Percentiles rank a stretch among this genome's conserved stretches.
phyloP scores from a whole-genome alignment of 768 basidiomycete genomes.

The Pulveroboletus sp. region DNA sequence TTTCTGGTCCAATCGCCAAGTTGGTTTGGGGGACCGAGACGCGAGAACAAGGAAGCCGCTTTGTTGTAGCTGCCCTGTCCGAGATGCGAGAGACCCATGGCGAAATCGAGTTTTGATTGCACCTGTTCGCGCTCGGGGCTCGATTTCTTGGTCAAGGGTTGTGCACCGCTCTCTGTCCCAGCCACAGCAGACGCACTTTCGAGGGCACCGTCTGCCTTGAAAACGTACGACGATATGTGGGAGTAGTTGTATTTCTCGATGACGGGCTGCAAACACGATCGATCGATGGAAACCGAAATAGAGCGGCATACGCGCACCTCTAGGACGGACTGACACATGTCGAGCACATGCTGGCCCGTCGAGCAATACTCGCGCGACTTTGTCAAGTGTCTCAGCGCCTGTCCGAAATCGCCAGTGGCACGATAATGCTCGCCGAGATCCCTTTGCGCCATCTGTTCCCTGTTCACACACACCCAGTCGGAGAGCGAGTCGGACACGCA shows the following conservation, averaged over 20 bases:
- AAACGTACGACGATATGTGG: conserved; percentile 87
- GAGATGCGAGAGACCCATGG: conserved; percentile 71
- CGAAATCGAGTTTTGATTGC: conserved; percentile 80
- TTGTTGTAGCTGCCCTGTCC: conserved; percentile 72
- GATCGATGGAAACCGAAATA: too few species aligned
- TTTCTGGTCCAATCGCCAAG: conserved; percentile 78
- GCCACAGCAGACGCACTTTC: conserved; percentile 48
- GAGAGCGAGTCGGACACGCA: too few species aligned
- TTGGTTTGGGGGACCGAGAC: conserved; percentile 58
- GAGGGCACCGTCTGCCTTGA: conserved; percentile 88
- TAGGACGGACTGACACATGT: conserved; percentile 82
- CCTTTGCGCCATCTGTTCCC: conserved; percentile 87
- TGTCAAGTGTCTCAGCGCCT: conserved; percentile 81
- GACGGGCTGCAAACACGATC: too few species aligned
- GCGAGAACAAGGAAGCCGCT: conserved; percentile 71
- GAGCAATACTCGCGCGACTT: conserved; percentile 92
- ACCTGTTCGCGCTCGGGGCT: conserved; percentile 48
- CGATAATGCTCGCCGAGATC: conserved; percentile 83
- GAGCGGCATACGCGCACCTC: conserved; percentile 54
- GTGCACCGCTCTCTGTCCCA: conserved; percentile 5
- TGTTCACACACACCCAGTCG: too few species aligned
- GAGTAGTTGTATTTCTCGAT: conserved; percentile 84
- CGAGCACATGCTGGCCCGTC: conserved; percentile 86
- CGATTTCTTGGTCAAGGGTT: conserved; percentile 40
- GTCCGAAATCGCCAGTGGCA: conserved; percentile 66